Conservation (phyloP, 768 basidiomycete species). For the Macrolepiota dolichaula region DNA sequence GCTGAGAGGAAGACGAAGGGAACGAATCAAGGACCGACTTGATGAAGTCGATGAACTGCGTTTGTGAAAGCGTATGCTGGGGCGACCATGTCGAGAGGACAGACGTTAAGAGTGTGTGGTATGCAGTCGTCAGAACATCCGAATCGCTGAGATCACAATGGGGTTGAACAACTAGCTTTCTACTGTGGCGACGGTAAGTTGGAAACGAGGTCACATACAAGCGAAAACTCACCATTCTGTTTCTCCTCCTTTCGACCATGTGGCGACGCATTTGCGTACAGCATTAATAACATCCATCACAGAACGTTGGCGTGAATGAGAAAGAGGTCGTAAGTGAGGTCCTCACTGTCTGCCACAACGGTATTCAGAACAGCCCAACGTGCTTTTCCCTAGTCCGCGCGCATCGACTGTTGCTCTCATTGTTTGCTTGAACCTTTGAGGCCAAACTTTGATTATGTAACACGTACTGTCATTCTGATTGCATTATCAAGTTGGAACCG, state of each 20-base stretch:
- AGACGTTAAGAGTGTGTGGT: slow-evolving; percentile 64
- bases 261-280: slow-evolving; percentile 45
- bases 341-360: neutral
- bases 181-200: slow-evolving; percentile 38
- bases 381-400: slow-evolving; percentile 5
- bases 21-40: slow-evolving; percentile 56
- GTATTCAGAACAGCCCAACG: slow-evolving; percentile 4
- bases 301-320: neutral
- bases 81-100: slow-evolving; percentile 56
- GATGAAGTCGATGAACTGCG: slow-evolving; percentile 59
- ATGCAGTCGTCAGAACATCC: slow-evolving; percentile 61
- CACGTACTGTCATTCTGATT: neutral
- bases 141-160: slow-evolving; percentile 54
- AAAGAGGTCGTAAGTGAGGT: neutral
- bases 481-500: too few species aligned
- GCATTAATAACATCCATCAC: slow-evolving; percentile 59
- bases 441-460: slow-evolving; percentile 1
- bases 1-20: slow-evolving; percentile 65
- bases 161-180: slow-evolving; percentile 53
- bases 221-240: slow-evolving; percentile 50
- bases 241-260: slow-evolving; percentile 60
- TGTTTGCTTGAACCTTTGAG: slow-evolving; percentile 1
- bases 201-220: slow-evolving; percentile 15
- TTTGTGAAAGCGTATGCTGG: slow-evolving; percentile 41
- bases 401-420: neutral